These are phyloP conservation scores for Pseudoperonospora humuli DNA, from an alignment of 352 stramenopile genomes.

Conservation along the genomic window DNA sequence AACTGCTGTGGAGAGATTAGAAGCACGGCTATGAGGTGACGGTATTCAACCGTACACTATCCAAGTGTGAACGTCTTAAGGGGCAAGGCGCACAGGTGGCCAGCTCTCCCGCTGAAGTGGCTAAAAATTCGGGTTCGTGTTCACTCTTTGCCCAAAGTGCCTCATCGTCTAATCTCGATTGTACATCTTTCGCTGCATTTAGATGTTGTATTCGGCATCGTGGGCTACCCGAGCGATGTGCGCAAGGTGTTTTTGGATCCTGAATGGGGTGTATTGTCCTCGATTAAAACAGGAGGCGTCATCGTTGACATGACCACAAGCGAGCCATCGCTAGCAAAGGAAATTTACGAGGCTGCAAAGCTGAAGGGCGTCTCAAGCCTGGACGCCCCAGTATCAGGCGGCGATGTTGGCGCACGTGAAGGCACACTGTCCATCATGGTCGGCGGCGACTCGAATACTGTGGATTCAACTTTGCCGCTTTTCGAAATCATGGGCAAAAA, in stretches of 20 bases:
- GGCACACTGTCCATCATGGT: conserved; percentile 89
- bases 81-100: conserved; percentile 69
- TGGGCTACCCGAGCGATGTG: conserved; percentile 85
- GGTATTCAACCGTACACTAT: conserved; percentile 79
- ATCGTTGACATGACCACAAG: conserved; percentile 90
- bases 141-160: neutral
- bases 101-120: conserved; percentile 69
- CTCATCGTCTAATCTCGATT: neutral
- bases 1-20: conserved; percentile 20
- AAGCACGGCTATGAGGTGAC: conserved; percentile 82
- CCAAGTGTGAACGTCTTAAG: conserved; percentile 73
- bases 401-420: conserved; percentile 79
- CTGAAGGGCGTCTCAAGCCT: conserved; percentile 59
- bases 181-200: neutral
- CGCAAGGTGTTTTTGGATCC: conserved; percentile 70
- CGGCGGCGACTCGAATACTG: conserved; percentile 65
- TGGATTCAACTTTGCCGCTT: conserved; percentile 69
- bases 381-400: conserved; percentile 79
- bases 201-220: conserved; percentile 88
- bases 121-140: conserved; percentile 49
- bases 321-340: conserved; percentile 80
- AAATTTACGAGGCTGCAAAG: conserved; percentile 77
- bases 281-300: conserved; percentile 67
- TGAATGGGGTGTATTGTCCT: conserved; percentile 48
- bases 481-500: conserved; percentile 89